Evolutionary conservation across 352 stramenopile genomes (phyloP), one percentile per base, ranked within the genome.

Genomic region (Pythium scleroteichum): DNA sequence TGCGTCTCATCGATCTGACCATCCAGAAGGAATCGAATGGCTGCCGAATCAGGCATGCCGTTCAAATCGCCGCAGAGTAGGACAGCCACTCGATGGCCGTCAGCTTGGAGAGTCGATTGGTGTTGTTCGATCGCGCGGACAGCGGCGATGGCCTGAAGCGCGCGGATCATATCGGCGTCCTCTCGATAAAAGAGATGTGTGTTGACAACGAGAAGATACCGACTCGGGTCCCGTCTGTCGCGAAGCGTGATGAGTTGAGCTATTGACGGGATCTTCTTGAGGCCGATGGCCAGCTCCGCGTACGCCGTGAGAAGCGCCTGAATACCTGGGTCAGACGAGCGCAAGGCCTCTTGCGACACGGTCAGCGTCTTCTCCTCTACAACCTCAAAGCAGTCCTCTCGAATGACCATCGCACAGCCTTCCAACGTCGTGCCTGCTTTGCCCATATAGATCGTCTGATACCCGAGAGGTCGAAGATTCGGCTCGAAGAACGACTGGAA

Each of bases 141-240:
- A 0, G 82, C 54, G 8, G 71, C 73, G 27, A 74, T 53, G n/a
- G 73, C 67, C 62, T 92, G 83, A 14, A 90, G 49, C 22, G 88
- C 57, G 17, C 83, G 80, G 38, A 90, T 79, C 64, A 90, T 66
- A 53, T 92, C 71, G 14, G 79, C 71, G 53, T 92, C 83, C 64
- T 85, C 73, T 3, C 83, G 80, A 55, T 90, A 92, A 50, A 84
- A 92, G 5, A 92, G 58, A 45, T 92, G 83, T 9, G 83, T 90
- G 44, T 92, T 92, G 1, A 69, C 75, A 17, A 90, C 48, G 49
- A 92, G 32, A 17, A 88, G 46, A n/a, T 40, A 68, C n/a, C 61
- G 55, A 1, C 49, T 14, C 4, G 61, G 64, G 19, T 78, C 53
- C 2, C 53, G 13, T 22, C 53, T 63, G 2, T 70, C 75, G 24